phyloP scores from a whole-genome alignment of 169 alveolate genomes.

The Cryptosporidium muris region DNA sequence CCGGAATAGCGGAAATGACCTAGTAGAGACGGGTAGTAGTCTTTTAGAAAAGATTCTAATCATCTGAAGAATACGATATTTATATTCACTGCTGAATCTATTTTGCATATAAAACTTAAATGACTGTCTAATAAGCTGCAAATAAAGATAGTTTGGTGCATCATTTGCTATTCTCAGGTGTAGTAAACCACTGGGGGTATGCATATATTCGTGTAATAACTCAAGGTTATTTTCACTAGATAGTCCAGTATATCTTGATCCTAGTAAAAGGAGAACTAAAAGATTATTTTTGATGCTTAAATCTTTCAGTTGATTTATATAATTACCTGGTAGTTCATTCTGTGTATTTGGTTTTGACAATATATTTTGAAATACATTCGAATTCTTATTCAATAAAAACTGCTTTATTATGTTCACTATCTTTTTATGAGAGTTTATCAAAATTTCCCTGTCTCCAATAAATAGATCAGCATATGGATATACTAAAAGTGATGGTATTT shows the following conservation, averaged over 20 bases:
- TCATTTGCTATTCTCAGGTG: conserved; percentile 23
- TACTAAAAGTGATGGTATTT: conserved; percentile 32
- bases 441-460: conserved; percentile 35
- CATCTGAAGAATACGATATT: conserved; percentile 48
- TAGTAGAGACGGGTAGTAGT: conserved; percentile 34
- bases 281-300: background rate
- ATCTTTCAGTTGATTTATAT: conserved; percentile 14
- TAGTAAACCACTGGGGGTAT: conserved; percentile 32
- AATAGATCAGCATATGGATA: conserved; percentile 63
- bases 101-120: conserved; percentile 40
- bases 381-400: conserved; percentile 16
- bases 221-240: background rate
- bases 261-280: conserved; percentile 3
- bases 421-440: conserved; percentile 23
- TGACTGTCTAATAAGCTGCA: conserved; percentile 33
- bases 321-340: background rate
- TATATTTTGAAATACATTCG: background rate
- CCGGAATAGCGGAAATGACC: conserved; percentile 2
- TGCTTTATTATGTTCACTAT: conserved; percentile 12
- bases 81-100: conserved; percentile 41
- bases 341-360: background rate
- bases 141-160: conserved; percentile 16
- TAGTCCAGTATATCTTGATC: background rate
- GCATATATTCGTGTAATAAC: background rate
- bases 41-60: conserved; percentile 29